Evolutionary conservation across 805 yeast species (phyloP), one percentile per base, ranked within the genome.

Genomic region (Yarrowia osloensis): DNA sequence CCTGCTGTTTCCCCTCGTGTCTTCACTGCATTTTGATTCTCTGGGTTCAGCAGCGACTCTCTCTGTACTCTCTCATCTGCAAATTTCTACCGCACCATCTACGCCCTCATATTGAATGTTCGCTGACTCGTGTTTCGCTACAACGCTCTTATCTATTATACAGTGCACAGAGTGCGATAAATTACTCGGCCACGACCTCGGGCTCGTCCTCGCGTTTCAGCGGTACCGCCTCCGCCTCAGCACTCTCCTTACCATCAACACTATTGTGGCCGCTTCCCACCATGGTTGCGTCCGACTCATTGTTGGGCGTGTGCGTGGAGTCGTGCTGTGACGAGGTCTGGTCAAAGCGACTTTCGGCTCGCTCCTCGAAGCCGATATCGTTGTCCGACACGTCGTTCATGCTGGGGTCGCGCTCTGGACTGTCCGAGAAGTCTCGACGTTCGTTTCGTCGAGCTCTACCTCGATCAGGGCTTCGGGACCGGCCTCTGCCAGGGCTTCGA

Each of bases 341-440:
- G 31, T 54, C 62, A 19, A 54, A 35, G 19, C 46, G 44, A 28
- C 62, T 39, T 8, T 54, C 46, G 33, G 35, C 35, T 1, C 44
- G 46, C 46, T 54, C 62, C 33, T 37, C 44, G 12, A 9, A 17
- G 22, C 33, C 44, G 15, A 24, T 13, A 11, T 37, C 62, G 13
- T 24, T 7, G 1, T 39, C 62, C n/a, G 40, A 50, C 28, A 22
- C 19, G 40, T 33, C 55, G 11, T 31, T 31, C 40, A 33, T 33
- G 40, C 40, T 19, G 24, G 26, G 8, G 3, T 50, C 40, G 21
- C 62, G 44, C 62, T 54, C 62, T 11, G 62, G 62, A 15, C 62
- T 54, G 17, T 54, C 62, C n/a, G 62, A 54, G n/a, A 54, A 54
- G 46, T 54, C 62, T n/a, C 62, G 46, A 17, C 62, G 62, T 12